Conservation (phyloP, 371 early-diverging fungal species). For the Blakeslea trispora region DNA sequence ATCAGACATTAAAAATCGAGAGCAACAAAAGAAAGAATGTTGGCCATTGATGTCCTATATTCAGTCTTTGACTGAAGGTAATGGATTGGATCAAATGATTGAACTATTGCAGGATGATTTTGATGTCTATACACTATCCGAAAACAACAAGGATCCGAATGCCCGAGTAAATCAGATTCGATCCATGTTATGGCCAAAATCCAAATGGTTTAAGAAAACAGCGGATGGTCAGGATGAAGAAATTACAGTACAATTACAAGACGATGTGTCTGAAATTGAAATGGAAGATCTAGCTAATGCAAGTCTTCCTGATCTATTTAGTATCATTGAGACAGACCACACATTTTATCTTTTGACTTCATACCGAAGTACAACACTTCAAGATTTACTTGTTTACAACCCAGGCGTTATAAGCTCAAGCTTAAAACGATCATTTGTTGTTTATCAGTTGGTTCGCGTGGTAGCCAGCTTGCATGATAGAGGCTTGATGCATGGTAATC, state of each 20-base stretch:
- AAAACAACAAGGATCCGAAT: constrained; percentile 1
- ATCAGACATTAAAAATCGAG: not conserved
- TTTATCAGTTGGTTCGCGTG: constrained; percentile 58
- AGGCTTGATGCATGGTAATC: constrained; percentile 61
- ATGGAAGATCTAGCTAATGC: constrained; percentile 36
- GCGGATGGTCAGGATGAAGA: constrained; percentile 18
- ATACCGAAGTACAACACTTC: constrained; percentile 60
- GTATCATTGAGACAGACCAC: constrained; percentile 57
- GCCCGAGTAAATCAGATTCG: constrained; percentile 33
- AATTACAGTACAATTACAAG: constrained; percentile 21
- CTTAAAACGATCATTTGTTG: constrained; percentile 61
- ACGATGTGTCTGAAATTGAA: not conserved
- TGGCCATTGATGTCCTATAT: constrained; percentile 33
- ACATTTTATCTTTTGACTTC: constrained; percentile 62
- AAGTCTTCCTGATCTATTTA: constrained; percentile 61
- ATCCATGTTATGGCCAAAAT: constrained; percentile 45
- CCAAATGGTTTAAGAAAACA: constrained; percentile 33
- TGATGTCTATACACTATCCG: constrained; percentile 7
- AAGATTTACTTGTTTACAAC: constrained; percentile 64
- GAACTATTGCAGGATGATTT: constrained; percentile 28
- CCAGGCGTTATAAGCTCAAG: constrained; percentile 64
- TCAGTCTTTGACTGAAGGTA: constrained; percentile 29
- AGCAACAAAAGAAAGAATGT: constrained; percentile 10
- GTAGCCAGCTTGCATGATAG: constrained; percentile 55
- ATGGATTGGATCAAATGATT: constrained; percentile 30